phyloP scores from a whole-genome alignment of 305 asterid genomes.

The Fraxinus albicans region DNA sequence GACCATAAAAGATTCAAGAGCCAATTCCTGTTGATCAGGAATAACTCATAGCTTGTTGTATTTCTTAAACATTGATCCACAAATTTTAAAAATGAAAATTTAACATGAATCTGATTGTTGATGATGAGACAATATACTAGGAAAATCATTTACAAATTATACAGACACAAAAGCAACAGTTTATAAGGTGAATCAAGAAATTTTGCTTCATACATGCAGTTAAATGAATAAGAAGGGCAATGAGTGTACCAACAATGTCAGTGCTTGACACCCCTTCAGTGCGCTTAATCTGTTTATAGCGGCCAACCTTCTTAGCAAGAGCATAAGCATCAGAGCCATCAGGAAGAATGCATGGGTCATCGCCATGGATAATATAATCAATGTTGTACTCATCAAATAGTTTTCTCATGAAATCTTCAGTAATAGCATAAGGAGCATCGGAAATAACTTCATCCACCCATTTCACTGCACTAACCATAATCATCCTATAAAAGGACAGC shows the following conservation, averaged over 20 bases:
- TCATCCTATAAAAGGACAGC: slow-evolving; percentile 39
- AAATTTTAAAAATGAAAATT: neutral
- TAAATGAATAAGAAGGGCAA: neutral
- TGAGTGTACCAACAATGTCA: slow-evolving; percentile 60
- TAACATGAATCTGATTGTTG: neutral
- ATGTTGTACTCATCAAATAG: slow-evolving; percentile 84
- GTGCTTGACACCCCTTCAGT: slow-evolving; percentile 96
- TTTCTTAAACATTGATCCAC: slow-evolving; percentile 6
- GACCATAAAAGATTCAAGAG: neutral
- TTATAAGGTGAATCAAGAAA: neutral
- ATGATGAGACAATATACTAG: neutral
- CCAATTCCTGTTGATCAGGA: neutral
- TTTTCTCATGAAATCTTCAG: slow-evolving; percentile 92
- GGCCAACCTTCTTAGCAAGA: slow-evolving; percentile 90
- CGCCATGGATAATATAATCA: slow-evolving; percentile 95
- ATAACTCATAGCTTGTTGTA: neutral
- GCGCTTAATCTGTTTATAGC: slow-evolving; percentile 94
- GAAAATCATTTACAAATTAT: neutral
- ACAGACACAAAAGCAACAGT: neutral
- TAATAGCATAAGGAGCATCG: slow-evolving; percentile 89
- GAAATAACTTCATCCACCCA: slow-evolving; percentile 88
- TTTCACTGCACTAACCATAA: slow-evolving; percentile 83
- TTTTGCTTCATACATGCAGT: neutral
- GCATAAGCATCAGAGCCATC: slow-evolving; percentile 98
- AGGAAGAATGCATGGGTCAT: slow-evolving; percentile 87